phyloP scores from a whole-genome alignment of 2,329 filamentous ascomycete genomes.

The Paramyrothecium roridum region DNA sequence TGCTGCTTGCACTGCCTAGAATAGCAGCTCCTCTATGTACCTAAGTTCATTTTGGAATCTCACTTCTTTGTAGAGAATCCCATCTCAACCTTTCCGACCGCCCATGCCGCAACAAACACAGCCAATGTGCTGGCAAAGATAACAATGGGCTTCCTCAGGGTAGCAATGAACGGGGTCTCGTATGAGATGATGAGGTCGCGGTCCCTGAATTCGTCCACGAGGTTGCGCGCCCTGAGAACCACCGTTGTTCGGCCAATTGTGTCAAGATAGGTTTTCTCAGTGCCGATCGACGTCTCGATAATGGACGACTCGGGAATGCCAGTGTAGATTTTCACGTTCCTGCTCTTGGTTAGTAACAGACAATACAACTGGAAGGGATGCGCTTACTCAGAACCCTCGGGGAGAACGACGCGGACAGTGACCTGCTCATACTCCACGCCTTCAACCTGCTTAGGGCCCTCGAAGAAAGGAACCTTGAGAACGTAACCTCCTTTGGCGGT shows the following conservation, averaged over 20 bases:
- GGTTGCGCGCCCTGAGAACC: slow-evolving; percentile 75
- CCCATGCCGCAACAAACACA: slow-evolving; percentile 74
- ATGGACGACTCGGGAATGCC: slow-evolving; percentile 64
- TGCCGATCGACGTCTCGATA: slow-evolving; percentile 52
- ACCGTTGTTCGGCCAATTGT: slow-evolving; percentile 84
- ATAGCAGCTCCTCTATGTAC: slow-evolving; percentile 2
- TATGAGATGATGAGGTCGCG: slow-evolving; percentile 84
- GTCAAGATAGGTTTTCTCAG: slow-evolving; percentile 91
- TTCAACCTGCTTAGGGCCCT: slow-evolving; percentile 83
- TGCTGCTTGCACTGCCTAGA: slow-evolving; percentile 7
- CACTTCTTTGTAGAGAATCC: slow-evolving; percentile 61
- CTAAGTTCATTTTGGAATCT: slow-evolving; percentile 5
- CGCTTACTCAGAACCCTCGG: slow-evolving; percentile 82
- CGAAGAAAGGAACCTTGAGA: slow-evolving; percentile 87
- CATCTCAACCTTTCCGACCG: slow-evolving; percentile 74
- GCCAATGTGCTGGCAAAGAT: slow-evolving; percentile 70
- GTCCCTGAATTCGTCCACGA: slow-evolving; percentile 87
- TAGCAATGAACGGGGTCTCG: slow-evolving; percentile 72
- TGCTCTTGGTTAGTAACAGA: slow-evolving; percentile 37
- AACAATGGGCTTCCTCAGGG: slow-evolving; percentile 81
- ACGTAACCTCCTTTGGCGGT: slow-evolving; percentile 69
- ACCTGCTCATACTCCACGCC: slow-evolving; percentile 83
- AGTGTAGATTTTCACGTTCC: slow-evolving; percentile 76
- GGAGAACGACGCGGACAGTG: slow-evolving; percentile 77
- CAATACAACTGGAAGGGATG: neutral